Evolutionary conservation across 1,139 yeast genomes (phyloP).

Genomic region (Taphrina populina): DNA sequence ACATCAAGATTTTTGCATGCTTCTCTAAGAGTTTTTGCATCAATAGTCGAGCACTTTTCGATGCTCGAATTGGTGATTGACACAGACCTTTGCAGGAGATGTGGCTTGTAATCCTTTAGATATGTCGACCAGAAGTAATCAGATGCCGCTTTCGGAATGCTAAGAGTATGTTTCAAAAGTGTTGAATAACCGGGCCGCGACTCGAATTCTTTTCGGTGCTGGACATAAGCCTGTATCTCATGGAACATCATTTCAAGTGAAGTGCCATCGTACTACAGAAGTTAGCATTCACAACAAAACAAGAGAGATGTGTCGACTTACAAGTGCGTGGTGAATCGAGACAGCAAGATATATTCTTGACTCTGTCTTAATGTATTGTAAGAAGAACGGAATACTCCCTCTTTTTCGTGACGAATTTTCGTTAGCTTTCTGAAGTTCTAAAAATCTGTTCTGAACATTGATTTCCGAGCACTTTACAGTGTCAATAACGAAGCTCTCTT

Average conservation of each 20-base stretch:
- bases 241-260: constrained; percentile 8
- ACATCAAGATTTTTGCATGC: constrained; percentile 25
- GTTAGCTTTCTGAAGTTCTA: background rate
- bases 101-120: constrained; percentile 1
- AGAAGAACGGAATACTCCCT: background rate
- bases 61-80: background rate
- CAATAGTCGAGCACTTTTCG: constrained; percentile 10
- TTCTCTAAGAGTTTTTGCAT: background rate
- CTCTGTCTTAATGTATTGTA: constrained; percentile 7
- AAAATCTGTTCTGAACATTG: background rate
- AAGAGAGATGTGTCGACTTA: background rate
- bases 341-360: constrained; percentile 34
- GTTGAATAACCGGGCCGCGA: constrained; percentile 10
- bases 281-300: background rate
- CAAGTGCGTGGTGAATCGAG: constrained; percentile 39
- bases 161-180: constrained; percentile 15
- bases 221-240: constrained; percentile 2
- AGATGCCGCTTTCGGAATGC: constrained; percentile 1
- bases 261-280: constrained; percentile 11
- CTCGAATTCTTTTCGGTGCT: background rate
- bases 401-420: background rate
- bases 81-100: background rate
- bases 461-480: background rate
- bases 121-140: constrained; percentile 6
- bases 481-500: background rate